A percentile compares a stretch with the other conserved stretches of the same genome.
These are phyloP conservation scores for Candida piceae DNA, from an alignment of 805 yeast species.

Conservation along the genomic window DNA sequence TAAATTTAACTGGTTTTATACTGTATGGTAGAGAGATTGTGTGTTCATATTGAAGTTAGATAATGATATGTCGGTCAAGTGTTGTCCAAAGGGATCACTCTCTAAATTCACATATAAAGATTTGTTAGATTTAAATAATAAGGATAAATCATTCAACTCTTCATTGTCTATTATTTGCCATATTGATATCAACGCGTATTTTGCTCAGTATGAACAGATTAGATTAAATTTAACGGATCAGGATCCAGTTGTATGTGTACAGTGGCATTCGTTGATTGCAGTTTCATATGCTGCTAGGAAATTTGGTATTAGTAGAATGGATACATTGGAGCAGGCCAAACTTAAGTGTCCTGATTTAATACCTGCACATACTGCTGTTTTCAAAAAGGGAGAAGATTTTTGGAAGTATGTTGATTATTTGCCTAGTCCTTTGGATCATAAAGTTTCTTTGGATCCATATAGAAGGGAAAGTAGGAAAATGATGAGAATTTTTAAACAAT, in stretches of 20 bases:
- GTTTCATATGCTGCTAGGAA: conserved; percentile 86
- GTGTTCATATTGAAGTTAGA: no score
- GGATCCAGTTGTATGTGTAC: conserved; percentile 91
- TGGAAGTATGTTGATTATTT: conserved; percentile 70
- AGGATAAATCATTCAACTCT: conserved; percentile 46
- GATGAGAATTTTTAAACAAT: conserved; percentile 52
- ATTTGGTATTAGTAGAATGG: conserved; percentile 78
- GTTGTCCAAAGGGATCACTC: conserved; percentile 9
- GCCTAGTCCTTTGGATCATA: conserved; percentile 60
- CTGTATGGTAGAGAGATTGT: no score
- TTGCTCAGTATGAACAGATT: conserved; percentile 88
- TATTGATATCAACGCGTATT: conserved; percentile 90
- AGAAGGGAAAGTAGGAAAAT: conserved; percentile 82
- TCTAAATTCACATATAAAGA: conserved; percentile 48
- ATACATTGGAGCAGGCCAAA: conserved; percentile 59
- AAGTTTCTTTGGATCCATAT: conserved; percentile 89
- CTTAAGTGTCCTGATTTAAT: conserved; percentile 71
- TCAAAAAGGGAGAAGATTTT: conserved; percentile 74
- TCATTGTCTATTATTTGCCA: conserved; percentile 79
- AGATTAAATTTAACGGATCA: conserved; percentile 57
- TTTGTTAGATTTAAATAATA: conserved; percentile 42
- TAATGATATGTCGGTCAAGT: conserved; percentile 2
- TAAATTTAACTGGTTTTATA: no score
- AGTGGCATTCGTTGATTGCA: conserved; percentile 88
- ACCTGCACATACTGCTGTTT: conserved; percentile 91